Base-by-base conservation (phyloP, 2,329 filamentous ascomycete genomes). In the Sordariomycetes sp. region DNA sequence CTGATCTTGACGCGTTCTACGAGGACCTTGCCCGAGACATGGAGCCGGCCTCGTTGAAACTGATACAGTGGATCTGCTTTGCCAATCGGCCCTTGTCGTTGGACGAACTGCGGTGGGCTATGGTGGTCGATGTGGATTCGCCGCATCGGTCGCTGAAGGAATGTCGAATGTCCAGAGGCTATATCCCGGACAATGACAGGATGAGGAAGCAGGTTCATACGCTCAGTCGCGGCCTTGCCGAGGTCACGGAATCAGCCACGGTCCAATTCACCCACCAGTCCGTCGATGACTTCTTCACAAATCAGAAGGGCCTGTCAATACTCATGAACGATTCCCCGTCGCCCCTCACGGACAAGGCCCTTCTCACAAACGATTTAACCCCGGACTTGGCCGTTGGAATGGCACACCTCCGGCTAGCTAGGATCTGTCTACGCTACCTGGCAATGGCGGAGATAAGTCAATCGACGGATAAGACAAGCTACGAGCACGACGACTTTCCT, bases 241-340 rank as follows among this genome's bases (percentile, higher is more conserved):
- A 70, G 46, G 25, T 63, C 48, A 50, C 46, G 1, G 10, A 34
- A 5, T 60, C 54, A 14, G 48, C 56, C 2, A 40, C 63, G 32
- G 64, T 69, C 2, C 68, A 71, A 51, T 68, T 71, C 54, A 70
- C 70, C 34, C 69, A 72, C 32, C 66, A 70, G 57, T 66, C 69
- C 3, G 67, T 68, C 48, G 66, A 68, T 34, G 69, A 71, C 50
- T 70, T 67, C 57, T 68, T 71, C 37, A 8, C 67, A 22, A 51
- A 32, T 32, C 28, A 62, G 7, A 63, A 61, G 16, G 65, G 67
- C 18, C 52, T 68, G 20, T 20, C n/a, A 34, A 46, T 35, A 60
- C 56, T 66, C 28, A 64, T 11, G 22, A 25, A 35, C 48, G 8
- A 32, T 32, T 32, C 28, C 4, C 28, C 28, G 28, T 32, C 28